These are phyloP conservation scores for Pseudopyricularia javanii DNA, from an alignment of 2,329 filamentous ascomycete genomes.

Conservation along the genomic window DNA sequence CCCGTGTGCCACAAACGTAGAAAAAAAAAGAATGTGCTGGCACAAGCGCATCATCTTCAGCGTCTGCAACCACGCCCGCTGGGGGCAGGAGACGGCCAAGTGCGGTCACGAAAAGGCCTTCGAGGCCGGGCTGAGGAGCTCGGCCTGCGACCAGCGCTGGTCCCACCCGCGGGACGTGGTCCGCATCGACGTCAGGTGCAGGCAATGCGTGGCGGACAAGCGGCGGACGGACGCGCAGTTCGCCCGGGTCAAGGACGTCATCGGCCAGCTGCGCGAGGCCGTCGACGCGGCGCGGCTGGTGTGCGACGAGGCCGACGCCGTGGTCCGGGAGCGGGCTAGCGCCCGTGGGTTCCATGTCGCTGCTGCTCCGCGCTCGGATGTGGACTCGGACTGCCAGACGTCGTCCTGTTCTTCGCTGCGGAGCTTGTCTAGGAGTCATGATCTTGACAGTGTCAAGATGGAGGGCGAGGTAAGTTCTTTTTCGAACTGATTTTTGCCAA, in stretches of 20 bases:
- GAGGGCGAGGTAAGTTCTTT: no score
- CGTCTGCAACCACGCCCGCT: neutral
- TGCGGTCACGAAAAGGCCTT: neutral
- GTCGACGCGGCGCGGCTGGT: neutral
- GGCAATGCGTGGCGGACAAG: neutral
- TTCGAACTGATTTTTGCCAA: no score
- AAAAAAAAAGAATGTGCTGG: neutral
- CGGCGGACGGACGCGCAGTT: constrained; percentile 1
- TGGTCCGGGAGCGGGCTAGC: neutral
- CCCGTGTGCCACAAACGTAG: neutral
- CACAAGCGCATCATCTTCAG: neutral
- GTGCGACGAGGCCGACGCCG: neutral
- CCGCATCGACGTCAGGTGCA: neutral
- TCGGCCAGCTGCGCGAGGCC: neutral
- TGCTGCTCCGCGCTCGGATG: no score
- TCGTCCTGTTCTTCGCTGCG: no score
- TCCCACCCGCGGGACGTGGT: constrained; percentile 1
- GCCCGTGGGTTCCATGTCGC: neutral
- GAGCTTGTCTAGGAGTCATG: no score
- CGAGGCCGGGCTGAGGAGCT: neutral
- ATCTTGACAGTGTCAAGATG: no score
- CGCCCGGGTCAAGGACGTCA: neutral
- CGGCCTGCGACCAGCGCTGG: neutral
- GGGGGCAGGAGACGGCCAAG: neutral
- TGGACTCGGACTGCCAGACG: no score